Percentiles rank a stretch among this genome's conserved stretches.
Conservation (phyloP, 73 alveolate genomes). For the Paramecium tetraurelia region DNA sequence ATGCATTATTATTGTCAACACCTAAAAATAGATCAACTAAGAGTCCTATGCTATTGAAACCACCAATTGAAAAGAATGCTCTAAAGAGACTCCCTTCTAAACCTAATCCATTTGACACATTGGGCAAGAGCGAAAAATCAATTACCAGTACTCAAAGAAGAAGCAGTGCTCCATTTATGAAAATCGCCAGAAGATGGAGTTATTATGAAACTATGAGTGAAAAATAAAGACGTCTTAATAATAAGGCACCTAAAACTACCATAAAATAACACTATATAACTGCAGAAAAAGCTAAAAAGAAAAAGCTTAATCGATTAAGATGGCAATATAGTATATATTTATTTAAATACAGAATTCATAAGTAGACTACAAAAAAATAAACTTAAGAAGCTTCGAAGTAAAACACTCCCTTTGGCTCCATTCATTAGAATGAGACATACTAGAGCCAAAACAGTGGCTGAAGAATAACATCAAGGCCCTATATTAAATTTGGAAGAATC, state of each 20-base stretch:
- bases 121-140: not conserved
- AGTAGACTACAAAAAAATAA: not conserved
- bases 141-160: not conserved
- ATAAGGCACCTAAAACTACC: not conserved
- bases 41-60: not conserved
- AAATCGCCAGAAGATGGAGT: not conserved
- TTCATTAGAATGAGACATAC: not conserved
- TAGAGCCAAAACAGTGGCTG: not conserved
- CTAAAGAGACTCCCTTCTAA: slow-evolving; percentile 5
- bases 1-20: not conserved
- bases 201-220: not conserved
- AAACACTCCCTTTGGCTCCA: not conserved
- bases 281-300: not conserved
- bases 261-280: not conserved
- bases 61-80: not conserved
- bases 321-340: not conserved
- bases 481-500: not conserved
- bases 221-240: not conserved
- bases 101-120: not conserved
- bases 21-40: not conserved
- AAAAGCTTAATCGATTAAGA: not conserved
- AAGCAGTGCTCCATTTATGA: not conserved
- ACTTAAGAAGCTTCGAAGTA: not conserved
- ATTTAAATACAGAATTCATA: not conserved
- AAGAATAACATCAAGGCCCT: not conserved